Conservation (phyloP, 768 basidiomycete genomes). For the Termitomyces sp. region DNA sequence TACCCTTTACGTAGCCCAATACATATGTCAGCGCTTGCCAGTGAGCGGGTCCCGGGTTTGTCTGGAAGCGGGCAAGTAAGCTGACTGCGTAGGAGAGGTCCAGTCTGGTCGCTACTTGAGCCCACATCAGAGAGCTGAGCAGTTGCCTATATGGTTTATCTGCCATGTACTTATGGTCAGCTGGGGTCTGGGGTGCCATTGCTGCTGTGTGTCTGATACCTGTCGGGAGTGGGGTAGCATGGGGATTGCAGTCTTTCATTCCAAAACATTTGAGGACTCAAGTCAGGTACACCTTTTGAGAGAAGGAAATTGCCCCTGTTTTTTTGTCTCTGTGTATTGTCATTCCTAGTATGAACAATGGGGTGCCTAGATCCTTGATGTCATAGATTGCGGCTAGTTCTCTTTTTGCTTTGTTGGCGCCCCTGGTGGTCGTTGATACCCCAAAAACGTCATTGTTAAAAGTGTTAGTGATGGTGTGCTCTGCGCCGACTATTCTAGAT, state of each 20-base stretch:
- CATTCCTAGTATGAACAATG: neutral
- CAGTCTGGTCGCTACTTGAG: too few relatives aligned
- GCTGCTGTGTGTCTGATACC: neutral
- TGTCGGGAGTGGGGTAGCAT: neutral
- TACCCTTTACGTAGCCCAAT: neutral
- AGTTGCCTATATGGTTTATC: neutral
- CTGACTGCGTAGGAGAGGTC: too few relatives aligned
- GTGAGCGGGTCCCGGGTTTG: neutral
- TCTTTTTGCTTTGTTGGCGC: neutral
- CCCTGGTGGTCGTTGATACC: neutral
- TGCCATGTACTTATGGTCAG: too few relatives aligned
- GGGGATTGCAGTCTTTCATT: neutral
- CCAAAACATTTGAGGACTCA: neutral
- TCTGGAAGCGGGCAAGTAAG: neutral
- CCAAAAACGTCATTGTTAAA: neutral
- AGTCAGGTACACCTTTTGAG: neutral
- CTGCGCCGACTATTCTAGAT: neutral
- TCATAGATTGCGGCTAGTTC: neutral
- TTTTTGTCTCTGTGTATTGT: neutral
- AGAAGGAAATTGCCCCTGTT: neutral
- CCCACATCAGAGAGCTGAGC: neutral
- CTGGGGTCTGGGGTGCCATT: neutral
- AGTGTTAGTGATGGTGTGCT: neutral
- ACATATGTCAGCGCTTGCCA: neutral
- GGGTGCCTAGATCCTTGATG: neutral